These are phyloP conservation scores for Colletotrichum graminicola DNA, from an alignment of 2,329 filamentous ascomycete species.

Conservation along the genomic window DNA sequence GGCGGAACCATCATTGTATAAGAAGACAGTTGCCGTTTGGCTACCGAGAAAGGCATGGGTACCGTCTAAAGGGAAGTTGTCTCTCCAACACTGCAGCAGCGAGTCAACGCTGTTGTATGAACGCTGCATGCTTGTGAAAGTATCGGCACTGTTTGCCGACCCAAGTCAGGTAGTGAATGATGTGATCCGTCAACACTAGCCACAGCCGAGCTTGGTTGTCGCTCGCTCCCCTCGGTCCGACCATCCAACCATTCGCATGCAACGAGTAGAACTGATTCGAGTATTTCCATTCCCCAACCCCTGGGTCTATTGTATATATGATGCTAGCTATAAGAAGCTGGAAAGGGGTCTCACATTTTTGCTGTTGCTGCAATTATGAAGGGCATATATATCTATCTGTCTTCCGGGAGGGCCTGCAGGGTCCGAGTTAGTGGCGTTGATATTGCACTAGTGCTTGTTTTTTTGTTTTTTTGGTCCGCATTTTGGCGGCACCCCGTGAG, in stretches of 20 bases:
- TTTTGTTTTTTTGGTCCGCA: slow-evolving; percentile 11
- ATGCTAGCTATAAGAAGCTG: neutral
- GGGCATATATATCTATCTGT: slow-evolving; percentile 20
- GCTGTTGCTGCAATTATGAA: slow-evolving; percentile 27
- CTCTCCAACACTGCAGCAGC: neutral
- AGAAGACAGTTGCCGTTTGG: neutral
- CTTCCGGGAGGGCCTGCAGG: slow-evolving; percentile 31
- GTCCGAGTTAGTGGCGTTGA: slow-evolving; percentile 38
- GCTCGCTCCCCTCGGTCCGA: neutral
- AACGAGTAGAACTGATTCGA: neutral
- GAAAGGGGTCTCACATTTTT: slow-evolving; percentile 23
- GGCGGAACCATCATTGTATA: neutral
- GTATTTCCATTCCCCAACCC: slow-evolving; percentile 4
- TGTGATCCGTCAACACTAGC: neutral
- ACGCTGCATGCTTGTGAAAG: neutral
- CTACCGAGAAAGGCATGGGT: no score
- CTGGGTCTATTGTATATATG: slow-evolving; percentile 21
- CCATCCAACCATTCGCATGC: neutral
- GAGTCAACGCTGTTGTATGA: no score
- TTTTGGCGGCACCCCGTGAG: slow-evolving; percentile 25
- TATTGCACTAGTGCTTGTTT: slow-evolving; percentile 26
- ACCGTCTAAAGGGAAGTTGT: neutral
- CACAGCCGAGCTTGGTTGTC: neutral
- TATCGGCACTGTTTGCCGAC: neutral
- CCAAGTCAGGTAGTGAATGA: neutral